Evolutionary conservation across 2,329 filamentous ascomycete genomes (phyloP), one percentile per base, ranked within the genome.

Genomic region (Chaetomiaceae sp.): DNA sequence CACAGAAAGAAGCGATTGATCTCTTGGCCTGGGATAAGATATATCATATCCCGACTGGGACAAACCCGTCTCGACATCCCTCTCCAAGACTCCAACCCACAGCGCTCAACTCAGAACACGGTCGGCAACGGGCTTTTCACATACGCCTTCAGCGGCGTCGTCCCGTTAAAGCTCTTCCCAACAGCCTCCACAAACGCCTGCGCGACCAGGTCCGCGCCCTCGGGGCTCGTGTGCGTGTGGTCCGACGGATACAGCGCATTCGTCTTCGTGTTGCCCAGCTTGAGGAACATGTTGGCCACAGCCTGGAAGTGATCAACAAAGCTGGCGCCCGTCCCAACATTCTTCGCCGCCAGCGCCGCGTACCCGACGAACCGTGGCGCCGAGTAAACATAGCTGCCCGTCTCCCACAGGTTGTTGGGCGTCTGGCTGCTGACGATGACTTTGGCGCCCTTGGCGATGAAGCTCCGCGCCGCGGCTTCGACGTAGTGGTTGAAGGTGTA

Each of bases 361-460:
- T 84, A 85, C 1, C 63, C 75, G 0, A 82, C 82, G 59, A 86
- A 87, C 4, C 82, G 71, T 15, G 72, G 69, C 2, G 79, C 59
- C 55, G 78, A 77, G 4, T 57, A 57, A 59, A 75, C 83, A 0
- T 60, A 70, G 0, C 81, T 81, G 0, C 68, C 70, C n/a, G n/a
- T n/a, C 61, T 85, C 82, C 77, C 80, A 86, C 1, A 75, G 71
- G 60, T 85, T 85, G 61, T 85, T 80, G 0, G 84, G 81, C 20
- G 80, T 87, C 62, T 78, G 76, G 31, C 71, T 76, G 33, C 74
- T 76, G 23, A 87, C 71, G 40, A 87, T 72, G 23, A 87, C 83
- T 19, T 72, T 76, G 2, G 81, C 83, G 3, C 84, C 84, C 64
- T 83, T 83, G 47, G 73, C 67, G 12, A 68, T 61, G 54, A 64